Base-by-base conservation (phyloP, 768 basidiomycete genomes). In the Podaxis carcinomalis region DNA sequence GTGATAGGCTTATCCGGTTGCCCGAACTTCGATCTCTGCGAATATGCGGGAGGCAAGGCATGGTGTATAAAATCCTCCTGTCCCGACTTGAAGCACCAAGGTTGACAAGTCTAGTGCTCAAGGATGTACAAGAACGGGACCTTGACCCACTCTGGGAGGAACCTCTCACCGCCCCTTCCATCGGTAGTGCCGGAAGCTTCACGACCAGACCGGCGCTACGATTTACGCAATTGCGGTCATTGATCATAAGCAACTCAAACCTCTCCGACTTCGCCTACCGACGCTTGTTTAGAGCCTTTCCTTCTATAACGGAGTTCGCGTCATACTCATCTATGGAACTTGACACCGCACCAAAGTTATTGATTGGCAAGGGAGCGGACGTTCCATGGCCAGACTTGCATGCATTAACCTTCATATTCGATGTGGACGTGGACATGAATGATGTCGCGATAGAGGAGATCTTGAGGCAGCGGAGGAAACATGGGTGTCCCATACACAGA, bases 241-340 rank as follows among this genome's bases (percentile, higher is more conserved):
- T 83, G 50, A 73, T 69, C 27, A 74, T 82, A 58, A 68, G 65
- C 51, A 77, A 80, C 63, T 80, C 78, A 50, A 76, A 80, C n/a
- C 62, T 78, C 16, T 75, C 76, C 37, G 56, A 58, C 5, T 62
- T 65, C 21, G 72, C 64, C 28, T 78, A 76, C 59, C 63, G 53
- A 51, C 51, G 62, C 1, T 23, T 79, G 21, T 75, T 74, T 54
- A 57, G 61, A n/a, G 66, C 66, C 1, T 79, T 79, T 62, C 73
- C 72, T 0, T 63, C 64, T 1, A 70, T 79, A 57, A 71, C 68
- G 14, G 65, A 66, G 3, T 78, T 80, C 61, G 68, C 69, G 1
- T 57, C 61, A 9, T 56, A 56, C 36, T 57, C 40, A n/a, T 56
- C 61, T 13, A 42, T 57, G 35, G 61, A 56, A 25, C 21, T 35